phyloP scores from a whole-genome alignment of 148 eudicot species.

The Simmondsia chinensis region DNA sequence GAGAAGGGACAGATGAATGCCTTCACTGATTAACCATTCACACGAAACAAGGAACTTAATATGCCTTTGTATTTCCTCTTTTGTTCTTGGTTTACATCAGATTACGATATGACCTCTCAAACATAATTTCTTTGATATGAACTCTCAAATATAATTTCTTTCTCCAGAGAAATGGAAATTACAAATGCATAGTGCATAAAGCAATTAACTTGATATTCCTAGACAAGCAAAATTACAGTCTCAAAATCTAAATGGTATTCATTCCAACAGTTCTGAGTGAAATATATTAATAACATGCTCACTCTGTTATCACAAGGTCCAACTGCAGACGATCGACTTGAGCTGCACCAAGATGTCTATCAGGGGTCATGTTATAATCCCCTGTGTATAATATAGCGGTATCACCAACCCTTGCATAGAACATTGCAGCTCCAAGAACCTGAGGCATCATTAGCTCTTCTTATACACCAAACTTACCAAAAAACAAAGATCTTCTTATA shows the following conservation, averaged over 20 bases:
- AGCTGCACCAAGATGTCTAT: slow-evolving; percentile 96
- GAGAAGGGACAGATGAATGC: no score
- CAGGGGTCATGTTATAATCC: slow-evolving; percentile 96
- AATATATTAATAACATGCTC: slow-evolving; percentile 13
- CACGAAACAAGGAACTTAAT: no score
- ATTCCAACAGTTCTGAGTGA: neutral
- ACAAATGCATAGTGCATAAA: no score
- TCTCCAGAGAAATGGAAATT: no score
- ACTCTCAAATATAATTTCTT: no score
- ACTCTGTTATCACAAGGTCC: slow-evolving; percentile 91
- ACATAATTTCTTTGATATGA: no score
- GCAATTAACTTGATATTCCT: neutral
- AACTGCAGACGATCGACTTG: slow-evolving; percentile 81
- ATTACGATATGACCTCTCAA: no score
- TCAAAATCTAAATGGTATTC: no score
- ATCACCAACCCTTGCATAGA: slow-evolving; percentile 88
- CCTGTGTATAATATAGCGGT: slow-evolving; percentile 79
- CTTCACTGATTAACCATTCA: no score
- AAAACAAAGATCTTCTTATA: no score
- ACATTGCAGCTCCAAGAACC: slow-evolving; percentile 98
- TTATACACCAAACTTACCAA: neutral
- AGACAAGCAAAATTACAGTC: neutral
- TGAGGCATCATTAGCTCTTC: slow-evolving; percentile 13
- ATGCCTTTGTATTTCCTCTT: no score
- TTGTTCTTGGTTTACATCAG: no score